Evolutionary conservation across 2,329 filamentous ascomycete genomes (phyloP).

Genomic region (Meredithiella fracta): DNA sequence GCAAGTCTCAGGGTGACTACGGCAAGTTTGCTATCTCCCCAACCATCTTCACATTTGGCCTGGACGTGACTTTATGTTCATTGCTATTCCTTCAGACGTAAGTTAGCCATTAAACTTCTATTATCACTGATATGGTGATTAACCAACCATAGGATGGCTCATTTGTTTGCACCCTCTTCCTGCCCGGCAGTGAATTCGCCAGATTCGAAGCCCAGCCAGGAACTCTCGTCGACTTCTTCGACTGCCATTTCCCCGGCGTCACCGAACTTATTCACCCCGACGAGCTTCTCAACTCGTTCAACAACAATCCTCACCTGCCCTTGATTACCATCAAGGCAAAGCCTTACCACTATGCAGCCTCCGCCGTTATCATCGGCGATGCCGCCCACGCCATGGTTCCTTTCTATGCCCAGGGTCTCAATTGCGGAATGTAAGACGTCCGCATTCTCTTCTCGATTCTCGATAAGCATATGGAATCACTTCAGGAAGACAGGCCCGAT

Average conservation of each 20-base stretch:
- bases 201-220: constrained; percentile 47
- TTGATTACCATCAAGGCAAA: constrained; percentile 86
- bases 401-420: constrained; percentile 97
- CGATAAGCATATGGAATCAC: constrained; percentile 43
- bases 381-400: constrained; percentile 96
- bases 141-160: constrained; percentile 48
- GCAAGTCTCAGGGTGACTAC: constrained; percentile 24
- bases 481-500: constrained; percentile 28
- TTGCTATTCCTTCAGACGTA: constrained; percentile 67
- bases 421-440: constrained; percentile 88
- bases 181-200: constrained; percentile 54
- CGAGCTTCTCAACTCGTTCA: constrained; percentile 59
- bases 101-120: constrained; percentile 16
- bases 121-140: background rate
- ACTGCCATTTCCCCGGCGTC: constrained; percentile 73
- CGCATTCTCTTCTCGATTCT: constrained; percentile 69
- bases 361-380: constrained; percentile 76
- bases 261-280: constrained; percentile 50
- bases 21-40: constrained; percentile 57
- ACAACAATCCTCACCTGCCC: constrained; percentile 71
- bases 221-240: constrained; percentile 55
- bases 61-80: constrained; percentile 90
- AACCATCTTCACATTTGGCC: constrained; percentile 98
- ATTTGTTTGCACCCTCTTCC: constrained; percentile 90
- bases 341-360: constrained; percentile 65